Evolutionary conservation across 176 grass and related monocot genomes (phyloP).

Genomic region (Miscanthus lutarioriparius): DNA sequence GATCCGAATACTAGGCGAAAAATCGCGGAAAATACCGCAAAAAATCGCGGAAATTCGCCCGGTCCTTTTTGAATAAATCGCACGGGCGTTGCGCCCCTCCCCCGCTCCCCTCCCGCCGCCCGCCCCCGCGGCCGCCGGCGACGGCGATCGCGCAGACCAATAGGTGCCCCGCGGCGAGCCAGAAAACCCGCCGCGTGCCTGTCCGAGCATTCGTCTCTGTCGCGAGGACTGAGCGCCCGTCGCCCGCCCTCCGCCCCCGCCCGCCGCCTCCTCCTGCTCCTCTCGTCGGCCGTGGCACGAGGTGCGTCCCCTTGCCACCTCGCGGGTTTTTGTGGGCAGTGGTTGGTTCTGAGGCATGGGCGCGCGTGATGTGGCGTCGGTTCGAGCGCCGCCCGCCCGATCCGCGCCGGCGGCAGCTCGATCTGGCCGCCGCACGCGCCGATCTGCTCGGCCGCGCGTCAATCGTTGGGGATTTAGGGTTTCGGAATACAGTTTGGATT

Average conservation of each 20-base stretch:
- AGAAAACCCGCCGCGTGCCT: background rate
- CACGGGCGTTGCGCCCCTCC: conserved; percentile 42
- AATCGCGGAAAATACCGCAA: conserved; percentile 44
- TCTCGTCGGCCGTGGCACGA: conserved; percentile 41
- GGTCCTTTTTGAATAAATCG: conserved; percentile 46
- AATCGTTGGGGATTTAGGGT: conserved; percentile 47
- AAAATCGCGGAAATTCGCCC: conserved; percentile 40
- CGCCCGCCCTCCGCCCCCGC: background rate
- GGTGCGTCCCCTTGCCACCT: conserved; percentile 54
- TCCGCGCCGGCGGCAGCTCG: conserved; percentile 45
- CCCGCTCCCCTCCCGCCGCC: conserved; percentile 14
- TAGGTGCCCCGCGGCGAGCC: conserved; percentile 14
- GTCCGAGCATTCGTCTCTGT: conserved; percentile 29
- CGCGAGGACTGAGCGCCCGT: conserved; percentile 27
- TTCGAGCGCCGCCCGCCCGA: conserved; percentile 37
- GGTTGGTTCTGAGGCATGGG: background rate
- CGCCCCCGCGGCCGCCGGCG: conserved; percentile 32
- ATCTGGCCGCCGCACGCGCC: conserved; percentile 41
- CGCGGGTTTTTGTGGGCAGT: conserved; percentile 31
- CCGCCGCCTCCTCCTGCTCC: conserved; percentile 5
- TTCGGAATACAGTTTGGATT: conserved; percentile 37
- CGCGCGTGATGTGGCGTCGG: background rate
- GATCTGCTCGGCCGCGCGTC: conserved; percentile 35
- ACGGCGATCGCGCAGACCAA: conserved; percentile 30
- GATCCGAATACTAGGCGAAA: conserved; percentile 44